Conservation (phyloP, 306 rosid species). For the Dryas octopetala region DNA sequence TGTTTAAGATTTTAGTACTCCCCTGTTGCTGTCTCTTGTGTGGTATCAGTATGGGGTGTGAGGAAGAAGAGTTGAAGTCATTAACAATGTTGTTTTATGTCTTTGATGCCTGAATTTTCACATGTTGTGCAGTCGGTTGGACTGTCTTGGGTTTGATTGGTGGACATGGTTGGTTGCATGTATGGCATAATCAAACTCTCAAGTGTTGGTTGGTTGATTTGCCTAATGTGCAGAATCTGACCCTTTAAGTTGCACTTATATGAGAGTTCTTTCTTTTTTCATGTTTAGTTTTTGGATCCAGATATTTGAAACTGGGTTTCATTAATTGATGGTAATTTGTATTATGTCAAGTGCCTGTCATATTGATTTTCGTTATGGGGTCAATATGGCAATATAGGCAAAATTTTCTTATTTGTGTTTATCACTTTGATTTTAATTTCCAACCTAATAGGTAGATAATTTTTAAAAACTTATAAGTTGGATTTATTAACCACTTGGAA, state of each 20-base stretch:
- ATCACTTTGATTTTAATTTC: not conserved
- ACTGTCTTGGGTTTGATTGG: not conserved
- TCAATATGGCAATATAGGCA: not conserved
- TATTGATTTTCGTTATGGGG: not conserved
- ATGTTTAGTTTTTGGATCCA: not conserved
- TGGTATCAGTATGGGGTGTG: not conserved
- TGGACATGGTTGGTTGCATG: not conserved
- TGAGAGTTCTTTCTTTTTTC: not conserved
- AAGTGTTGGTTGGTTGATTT: not conserved
- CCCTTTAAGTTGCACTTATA: not conserved
- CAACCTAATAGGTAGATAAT: not conserved
- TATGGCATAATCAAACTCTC: not conserved
- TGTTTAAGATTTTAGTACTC: not conserved
- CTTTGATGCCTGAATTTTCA: not conserved
- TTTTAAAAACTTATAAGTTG: not conserved
- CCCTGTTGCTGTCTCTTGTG: not conserved
- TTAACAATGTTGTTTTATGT: not conserved
- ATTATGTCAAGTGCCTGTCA: not conserved
- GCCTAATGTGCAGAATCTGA: not conserved
- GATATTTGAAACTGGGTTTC: not conserved
- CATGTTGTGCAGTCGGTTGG: not conserved
- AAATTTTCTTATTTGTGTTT: not conserved
- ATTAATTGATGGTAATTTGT: not conserved
- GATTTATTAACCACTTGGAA: not conserved
- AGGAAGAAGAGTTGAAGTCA: not conserved